A percentile compares a stretch with the other conserved stretches of the same genome.
phyloP scores from a whole-genome alignment of 768 basidiomycete species.

The Asterophora lycoperdoides region DNA sequence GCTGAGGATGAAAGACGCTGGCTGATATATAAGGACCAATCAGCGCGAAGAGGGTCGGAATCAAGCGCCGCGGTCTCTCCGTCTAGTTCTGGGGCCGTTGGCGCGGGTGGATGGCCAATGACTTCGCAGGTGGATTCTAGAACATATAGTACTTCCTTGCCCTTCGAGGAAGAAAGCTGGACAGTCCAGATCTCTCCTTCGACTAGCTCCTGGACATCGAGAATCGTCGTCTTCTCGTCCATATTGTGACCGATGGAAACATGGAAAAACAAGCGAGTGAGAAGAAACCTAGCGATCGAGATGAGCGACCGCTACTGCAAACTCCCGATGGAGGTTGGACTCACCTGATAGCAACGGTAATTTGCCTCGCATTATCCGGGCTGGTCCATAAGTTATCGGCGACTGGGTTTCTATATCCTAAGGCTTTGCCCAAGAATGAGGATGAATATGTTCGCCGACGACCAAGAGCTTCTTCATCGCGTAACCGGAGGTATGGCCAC shows the following conservation, averaged over 20 bases:
- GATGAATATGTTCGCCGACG: conserved; percentile 37
- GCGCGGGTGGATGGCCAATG: conserved; percentile 38
- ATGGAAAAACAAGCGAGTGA: conserved; percentile 61
- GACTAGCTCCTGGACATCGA: conserved; percentile 50
- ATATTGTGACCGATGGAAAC: conserved; percentile 46
- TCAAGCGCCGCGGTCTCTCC: neutral
- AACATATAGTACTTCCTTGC: conserved; percentile 45
- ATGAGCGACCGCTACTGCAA: neutral
- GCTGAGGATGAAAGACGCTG: conserved; percentile 8
- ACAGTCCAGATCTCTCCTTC: conserved; percentile 60
- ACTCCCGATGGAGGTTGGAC: neutral
- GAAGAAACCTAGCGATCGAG: conserved; percentile 46
- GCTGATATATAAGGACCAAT: conserved; percentile 63
- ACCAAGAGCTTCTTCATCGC: conserved; percentile 38
- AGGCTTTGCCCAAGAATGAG: conserved; percentile 47
- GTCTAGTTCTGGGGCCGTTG: neutral
- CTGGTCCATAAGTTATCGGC: conserved; percentile 51
- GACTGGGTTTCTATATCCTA: conserved; percentile 33
- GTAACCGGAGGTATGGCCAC: conserved; percentile 66
- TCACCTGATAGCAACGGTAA: conserved; percentile 54
- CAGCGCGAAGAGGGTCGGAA: conserved; percentile 39
- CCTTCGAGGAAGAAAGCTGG: conserved; percentile 22
- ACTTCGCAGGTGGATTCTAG: conserved; percentile 74
- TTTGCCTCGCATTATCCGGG: conserved; percentile 56
- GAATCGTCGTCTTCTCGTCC: conserved; percentile 30